These are phyloP conservation scores for Lactarius vividus DNA, from an alignment of 768 basidiomycete species.

Conservation along the genomic window DNA sequence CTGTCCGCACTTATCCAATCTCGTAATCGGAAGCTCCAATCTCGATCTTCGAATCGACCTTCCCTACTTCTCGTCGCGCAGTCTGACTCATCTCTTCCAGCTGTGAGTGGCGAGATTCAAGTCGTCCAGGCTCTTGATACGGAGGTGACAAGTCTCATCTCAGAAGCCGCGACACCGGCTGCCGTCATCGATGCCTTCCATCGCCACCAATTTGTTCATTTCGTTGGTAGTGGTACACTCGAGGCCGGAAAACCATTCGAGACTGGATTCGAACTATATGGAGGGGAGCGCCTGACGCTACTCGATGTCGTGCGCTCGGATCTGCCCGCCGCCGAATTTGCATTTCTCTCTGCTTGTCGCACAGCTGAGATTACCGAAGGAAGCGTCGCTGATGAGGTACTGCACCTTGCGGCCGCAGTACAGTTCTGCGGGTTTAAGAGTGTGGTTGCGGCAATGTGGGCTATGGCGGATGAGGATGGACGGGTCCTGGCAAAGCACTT, in stretches of 20 bases:
- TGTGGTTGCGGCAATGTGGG: too few species aligned
- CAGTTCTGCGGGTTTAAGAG: too few species aligned
- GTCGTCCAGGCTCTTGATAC: background rate
- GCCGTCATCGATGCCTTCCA: background rate
- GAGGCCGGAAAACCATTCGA: background rate
- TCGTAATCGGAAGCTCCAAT: too few species aligned
- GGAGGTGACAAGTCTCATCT: background rate
- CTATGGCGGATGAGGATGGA: too few species aligned
- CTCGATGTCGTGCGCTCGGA: too few species aligned
- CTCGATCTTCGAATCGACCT: too few species aligned
- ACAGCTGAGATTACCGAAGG: too few species aligned
- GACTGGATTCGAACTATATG: conserved; percentile 3
- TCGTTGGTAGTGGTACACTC: conserved; percentile 3
- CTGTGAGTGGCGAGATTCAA: background rate
- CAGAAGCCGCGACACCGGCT: background rate
- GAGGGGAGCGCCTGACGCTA: background rate
- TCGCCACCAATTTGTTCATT: conserved; percentile 2
- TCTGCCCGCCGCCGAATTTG: too few species aligned
- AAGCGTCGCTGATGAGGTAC: too few species aligned
- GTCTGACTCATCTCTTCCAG: background rate
- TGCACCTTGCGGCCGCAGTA: too few species aligned
- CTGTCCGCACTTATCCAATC: background rate
- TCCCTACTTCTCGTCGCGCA: background rate
- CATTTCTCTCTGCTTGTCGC: too few species aligned
- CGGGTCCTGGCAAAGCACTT: too few species aligned